Base-by-base conservation (phyloP, 2,329 filamentous ascomycete genomes). In the Cercospora sesami region DNA sequence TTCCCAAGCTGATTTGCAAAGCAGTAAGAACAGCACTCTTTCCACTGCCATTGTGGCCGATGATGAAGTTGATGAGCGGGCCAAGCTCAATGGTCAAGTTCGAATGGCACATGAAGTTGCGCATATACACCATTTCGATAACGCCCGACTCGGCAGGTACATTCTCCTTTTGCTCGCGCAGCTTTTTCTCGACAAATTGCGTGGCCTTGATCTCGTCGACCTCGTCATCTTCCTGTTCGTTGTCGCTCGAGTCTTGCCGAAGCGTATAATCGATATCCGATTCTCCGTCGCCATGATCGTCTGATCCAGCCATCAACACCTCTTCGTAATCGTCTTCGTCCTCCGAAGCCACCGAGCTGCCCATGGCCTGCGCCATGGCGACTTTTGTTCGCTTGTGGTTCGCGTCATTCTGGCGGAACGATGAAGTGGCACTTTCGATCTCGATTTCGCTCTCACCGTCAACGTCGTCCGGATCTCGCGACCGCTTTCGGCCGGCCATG, bases 11-110 rank as follows among this genome's bases (percentile, higher is more conserved):
- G 36, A 99, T 85, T 0, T 93, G 97, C 71, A 99, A 87, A 4
- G 93, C 95, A 0, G 95, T 98, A 30, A 99, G 82, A 14, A 98
- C 91, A 2, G 95, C 95, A 78, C 95, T 99, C 82, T 99, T 99
- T 39, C 95, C 95, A 77, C 94, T 98, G 33, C 95, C 95, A 77
- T 99, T 99, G 79, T 97, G 93, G 16, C 95, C 95, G 65, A 97
- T 94, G 69, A 99, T 94, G 80, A 99, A 99, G 80, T 99, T 99
- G 79, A 99, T 96, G 42, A 97, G 83, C 0, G 95, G 95, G 0
- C 95, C 95, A n/a, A 99, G 84, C 66, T 91, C 87, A 68, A 96
- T 91, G 53, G 90, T 88, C 18, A 98, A 86, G 65, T 90, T 89
- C 55, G 89, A 84, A 78, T 99, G 95, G 76, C 94, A 98, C 95